Base-by-base conservation (phyloP, 1,284 basidiomycete species). In the Pterula multifida region DNA sequence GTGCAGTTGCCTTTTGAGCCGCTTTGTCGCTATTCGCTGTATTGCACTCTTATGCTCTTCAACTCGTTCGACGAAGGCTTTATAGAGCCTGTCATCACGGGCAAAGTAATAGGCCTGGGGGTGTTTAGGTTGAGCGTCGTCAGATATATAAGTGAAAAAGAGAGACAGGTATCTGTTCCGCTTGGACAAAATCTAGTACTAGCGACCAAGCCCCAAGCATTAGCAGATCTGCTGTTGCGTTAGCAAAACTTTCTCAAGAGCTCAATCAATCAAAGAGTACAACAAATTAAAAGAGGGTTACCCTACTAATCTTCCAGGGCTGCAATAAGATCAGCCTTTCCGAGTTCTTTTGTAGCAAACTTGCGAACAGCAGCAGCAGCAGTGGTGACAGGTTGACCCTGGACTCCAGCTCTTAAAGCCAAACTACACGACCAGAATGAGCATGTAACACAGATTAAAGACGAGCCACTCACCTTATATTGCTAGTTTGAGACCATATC, bases 291-390 rank as follows among this genome's bases (percentile, higher is more conserved):
- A n/a, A 48, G 23, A 17, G 17, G 4, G 26, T 32, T 17, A 26
- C 63, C 82, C 60, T 60, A 90, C 86, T 90, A 90, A 58, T 90
- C 87, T 58, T 90, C 88, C 23, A 90, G 65, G 0, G 83, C 70
- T 2, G 86, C 84, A 52, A 90, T 88, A 36, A 79, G 65, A 35
- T 81, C 76, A 1, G 85, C 84, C 57, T 82, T 85, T 6, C 82
- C 85, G 6, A 90, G 66, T 54, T 86, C 81, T 55, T 72, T 79
- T 0, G 86, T 89, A 0, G 85, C 81, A 61, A 90, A 90, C 52
- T 76, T 79, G 54, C 83, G 69, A 4, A 90, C 81, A 12, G 78
- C 76, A 22, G 71, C 67, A 32, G 76, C 75, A 6, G 87, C 85
- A 4, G 75, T 72, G 26, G 70, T 61, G 0, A 90, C 86, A 11